phyloP scores from a whole-genome alignment of 805 yeast species.

The Saccharomyces jurei region DNA sequence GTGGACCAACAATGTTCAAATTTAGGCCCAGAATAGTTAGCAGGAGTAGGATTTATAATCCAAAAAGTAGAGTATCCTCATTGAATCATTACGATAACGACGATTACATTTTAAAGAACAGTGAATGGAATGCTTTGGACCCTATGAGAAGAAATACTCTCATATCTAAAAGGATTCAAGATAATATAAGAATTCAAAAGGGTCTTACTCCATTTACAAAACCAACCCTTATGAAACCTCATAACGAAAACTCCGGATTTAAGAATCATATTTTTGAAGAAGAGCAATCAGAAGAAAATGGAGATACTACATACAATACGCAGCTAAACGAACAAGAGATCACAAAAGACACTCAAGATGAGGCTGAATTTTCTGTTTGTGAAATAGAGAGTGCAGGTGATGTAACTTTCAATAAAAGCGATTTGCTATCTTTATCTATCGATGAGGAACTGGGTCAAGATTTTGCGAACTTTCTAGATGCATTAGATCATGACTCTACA shows the following conservation, averaged over 20 bases:
- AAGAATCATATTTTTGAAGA: not conserved
- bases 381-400: not conserved
- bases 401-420: not conserved
- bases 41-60: constrained; percentile 11
- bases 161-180: constrained; percentile 15
- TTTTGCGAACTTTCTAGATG: constrained; percentile 9
- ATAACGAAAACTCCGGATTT: not conserved
- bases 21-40: constrained; percentile 25
- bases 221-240: not conserved
- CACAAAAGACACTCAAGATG: not conserved
- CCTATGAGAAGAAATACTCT: constrained; percentile 20
- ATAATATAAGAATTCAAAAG: constrained; percentile 8
- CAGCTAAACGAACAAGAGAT: not conserved
- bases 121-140: constrained; percentile 12
- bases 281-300: not conserved
- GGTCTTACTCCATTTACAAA: constrained; percentile 1
- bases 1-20: constrained; percentile 11
- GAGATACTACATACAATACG: not conserved
- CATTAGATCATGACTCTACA: constrained; percentile 8
- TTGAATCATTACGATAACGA: constrained; percentile 3
- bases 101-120: constrained; percentile 4
- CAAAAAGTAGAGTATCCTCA: constrained; percentile 3
- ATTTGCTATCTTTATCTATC: not conserved
- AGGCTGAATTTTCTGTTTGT: not conserved
- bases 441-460: constrained; percentile 14